Evolutionary conservation across 805 yeast species (phyloP).

Genomic region (Zygoascus ofunaensis): DNA sequence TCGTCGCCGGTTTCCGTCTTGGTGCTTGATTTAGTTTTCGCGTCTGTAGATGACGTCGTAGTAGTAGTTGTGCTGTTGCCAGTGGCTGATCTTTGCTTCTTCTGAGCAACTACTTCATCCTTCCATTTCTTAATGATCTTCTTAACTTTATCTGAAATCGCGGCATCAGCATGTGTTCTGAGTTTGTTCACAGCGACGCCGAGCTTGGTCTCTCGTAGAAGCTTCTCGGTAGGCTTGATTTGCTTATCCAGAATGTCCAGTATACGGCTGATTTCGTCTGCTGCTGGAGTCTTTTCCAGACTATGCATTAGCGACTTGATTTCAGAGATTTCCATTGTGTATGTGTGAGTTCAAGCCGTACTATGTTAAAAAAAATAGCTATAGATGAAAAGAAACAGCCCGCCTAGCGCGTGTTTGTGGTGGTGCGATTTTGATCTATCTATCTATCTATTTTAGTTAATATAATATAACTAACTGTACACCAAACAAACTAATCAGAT

Average conservation of each 20-base stretch:
- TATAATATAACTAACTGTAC: too few species aligned
- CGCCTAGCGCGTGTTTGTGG: too few species aligned
- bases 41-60: slow-evolving; percentile 8
- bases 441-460: too few species aligned
- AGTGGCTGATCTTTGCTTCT: neutral
- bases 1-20: neutral
- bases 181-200: slow-evolving; percentile 93
- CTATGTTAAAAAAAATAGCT: too few species aligned
- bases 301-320: slow-evolving; percentile 58
- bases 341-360: too few species aligned
- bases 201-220: slow-evolving; percentile 81
- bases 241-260: slow-evolving; percentile 57
- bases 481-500: too few species aligned
- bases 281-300: slow-evolving; percentile 63
- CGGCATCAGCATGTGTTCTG: slow-evolving; percentile 56
- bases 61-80: slow-evolving; percentile 8
- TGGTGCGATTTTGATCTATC: too few species aligned
- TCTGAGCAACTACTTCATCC: slow-evolving; percentile 56
- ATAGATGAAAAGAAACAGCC: too few species aligned
- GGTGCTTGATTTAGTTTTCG: neutral
- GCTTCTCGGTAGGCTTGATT: slow-evolving; percentile 73
- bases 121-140: slow-evolving; percentile 83
- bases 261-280: slow-evolving; percentile 57
- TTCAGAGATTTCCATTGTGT: slow-evolving; percentile 42
- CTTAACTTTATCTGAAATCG: slow-evolving; percentile 60